phyloP scores from a whole-genome alignment of 1,139 yeast genomes.

The Magnusiomyces ingens region DNA sequence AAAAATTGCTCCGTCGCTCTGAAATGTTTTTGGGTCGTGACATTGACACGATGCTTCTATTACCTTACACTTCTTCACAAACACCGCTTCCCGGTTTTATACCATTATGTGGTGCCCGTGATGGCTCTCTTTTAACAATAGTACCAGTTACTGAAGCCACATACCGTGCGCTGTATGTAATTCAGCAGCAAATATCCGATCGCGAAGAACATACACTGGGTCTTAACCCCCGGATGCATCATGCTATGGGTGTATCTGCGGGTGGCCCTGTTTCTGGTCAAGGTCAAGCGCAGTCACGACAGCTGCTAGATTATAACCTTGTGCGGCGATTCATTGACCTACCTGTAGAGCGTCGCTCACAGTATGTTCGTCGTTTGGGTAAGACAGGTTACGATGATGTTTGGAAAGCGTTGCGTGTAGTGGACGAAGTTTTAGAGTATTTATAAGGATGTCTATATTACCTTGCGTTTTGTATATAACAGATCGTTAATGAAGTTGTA shows the following conservation, averaged over 20 bases:
- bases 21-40: conserved; percentile 63
- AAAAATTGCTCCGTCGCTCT: conserved; percentile 59
- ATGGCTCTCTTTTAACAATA: conserved; percentile 74
- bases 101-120: conserved; percentile 60
- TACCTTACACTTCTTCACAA: conserved; percentile 35
- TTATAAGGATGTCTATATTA: conserved; percentile 12
- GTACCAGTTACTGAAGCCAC: conserved; percentile 67
- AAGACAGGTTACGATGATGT: conserved; percentile 28
- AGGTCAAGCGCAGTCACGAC: conserved; percentile 9
- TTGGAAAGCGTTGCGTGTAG: conserved; percentile 19
- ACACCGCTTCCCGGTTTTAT: conserved; percentile 16
- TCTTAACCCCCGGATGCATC: conserved; percentile 54
- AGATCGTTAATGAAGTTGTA: neutral
- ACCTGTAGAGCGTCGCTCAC: conserved; percentile 23
- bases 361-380: conserved; percentile 32
- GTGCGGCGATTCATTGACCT: conserved; percentile 23
- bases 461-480: neutral
- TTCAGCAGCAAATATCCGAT: conserved; percentile 83
- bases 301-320: conserved; percentile 25
- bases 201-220: conserved; percentile 70
- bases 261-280: conserved; percentile 14
- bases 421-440: conserved; percentile 21
- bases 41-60: conserved; percentile 51
- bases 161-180: conserved; percentile 73
- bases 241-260: conserved; percentile 21